Evolutionary conservation across 2,329 filamentous ascomycete species (phyloP).

Genomic region (Nemania sp.): DNA sequence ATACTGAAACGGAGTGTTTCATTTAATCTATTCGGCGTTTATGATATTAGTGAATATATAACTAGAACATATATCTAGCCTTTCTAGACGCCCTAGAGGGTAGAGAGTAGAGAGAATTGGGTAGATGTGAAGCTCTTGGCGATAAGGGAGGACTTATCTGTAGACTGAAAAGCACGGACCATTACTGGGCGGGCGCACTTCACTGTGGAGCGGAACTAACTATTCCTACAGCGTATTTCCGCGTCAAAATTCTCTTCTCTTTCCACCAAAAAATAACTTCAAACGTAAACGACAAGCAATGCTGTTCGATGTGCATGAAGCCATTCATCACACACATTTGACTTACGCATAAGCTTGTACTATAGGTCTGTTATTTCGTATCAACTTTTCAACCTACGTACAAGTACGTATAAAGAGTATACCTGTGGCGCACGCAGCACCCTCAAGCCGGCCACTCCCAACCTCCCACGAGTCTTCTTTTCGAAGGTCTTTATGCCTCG

Average conservation of each 20-base stretch:
- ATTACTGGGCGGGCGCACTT: too few species aligned
- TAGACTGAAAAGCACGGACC: too few species aligned
- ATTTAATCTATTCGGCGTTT: too few species aligned
- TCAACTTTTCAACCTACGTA: neutral
- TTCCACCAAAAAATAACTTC: neutral
- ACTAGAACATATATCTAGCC: too few species aligned
- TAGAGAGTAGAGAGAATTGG: too few species aligned
- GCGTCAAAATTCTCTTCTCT: neutral
- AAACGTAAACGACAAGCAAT: neutral
- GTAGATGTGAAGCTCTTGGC: too few species aligned
- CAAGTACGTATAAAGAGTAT: neutral
- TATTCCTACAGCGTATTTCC: neutral
- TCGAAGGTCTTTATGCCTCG: constrained; percentile 49
- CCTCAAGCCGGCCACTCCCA: constrained; percentile 49
- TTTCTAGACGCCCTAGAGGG: too few species aligned
- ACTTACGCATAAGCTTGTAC: neutral
- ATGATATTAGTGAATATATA: too few species aligned
- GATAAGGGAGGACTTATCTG: too few species aligned
- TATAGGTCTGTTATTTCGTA: neutral
- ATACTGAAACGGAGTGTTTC: too few species aligned
- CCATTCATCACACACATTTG: too few species aligned
- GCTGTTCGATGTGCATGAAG: too few species aligned
- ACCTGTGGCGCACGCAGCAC: constrained; percentile 40
- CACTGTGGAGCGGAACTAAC: neutral
- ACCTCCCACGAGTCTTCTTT: constrained; percentile 49